Base-by-base conservation (phyloP, 768 basidiomycete species). In the Suillus sp. region DNA sequence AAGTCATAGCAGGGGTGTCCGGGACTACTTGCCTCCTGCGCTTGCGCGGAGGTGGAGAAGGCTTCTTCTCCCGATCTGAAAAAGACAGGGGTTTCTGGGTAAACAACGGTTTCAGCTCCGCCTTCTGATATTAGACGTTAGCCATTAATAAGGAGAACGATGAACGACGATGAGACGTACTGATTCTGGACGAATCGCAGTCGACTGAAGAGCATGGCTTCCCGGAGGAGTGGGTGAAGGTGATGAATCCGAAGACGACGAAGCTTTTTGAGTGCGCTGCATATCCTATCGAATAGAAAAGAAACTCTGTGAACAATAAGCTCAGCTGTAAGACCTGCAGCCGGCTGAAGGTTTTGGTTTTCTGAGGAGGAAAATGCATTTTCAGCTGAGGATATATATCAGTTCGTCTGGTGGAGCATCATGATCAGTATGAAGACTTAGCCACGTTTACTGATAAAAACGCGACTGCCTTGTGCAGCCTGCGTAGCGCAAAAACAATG, bases 401-500 rank as follows among this genome's bases (percentile, higher is more conserved):
- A 25, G 38, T 40, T 30, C 56, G 25, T 57, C 10, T 38, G 18
- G 38, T 30, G 56, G 56, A 57, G 56, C 56, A 34, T 53, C 51
- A 53, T 53, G 51, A 57, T 40, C 56, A 57, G 38, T 57, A 30
- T 37, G 9, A 42, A 63, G 61, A 51, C 34, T 27, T 20, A 32
- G 53, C 74, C 47, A 77, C 68, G 72, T 72, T 75, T 34, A 7
- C 65, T 54, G 56, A 56, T 62, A 40, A 56, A 69, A 73, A 75
- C 74, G 68, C 74, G 75, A 71, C 60, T 63, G 62, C 66, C 50
- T 51, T 51, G 9, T 51, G 50, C 50, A 70, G 74, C 72, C 67
- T 72, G 67, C 74, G 68, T 72, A 75, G 72, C 68, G 69, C 70
- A 70, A 66, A 75, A 67, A 68, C 55, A 65, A 65, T 27, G 56